phyloP scores from a whole-genome alignment of 139 green algal species.

The Coccomyxa sp. region DNA sequence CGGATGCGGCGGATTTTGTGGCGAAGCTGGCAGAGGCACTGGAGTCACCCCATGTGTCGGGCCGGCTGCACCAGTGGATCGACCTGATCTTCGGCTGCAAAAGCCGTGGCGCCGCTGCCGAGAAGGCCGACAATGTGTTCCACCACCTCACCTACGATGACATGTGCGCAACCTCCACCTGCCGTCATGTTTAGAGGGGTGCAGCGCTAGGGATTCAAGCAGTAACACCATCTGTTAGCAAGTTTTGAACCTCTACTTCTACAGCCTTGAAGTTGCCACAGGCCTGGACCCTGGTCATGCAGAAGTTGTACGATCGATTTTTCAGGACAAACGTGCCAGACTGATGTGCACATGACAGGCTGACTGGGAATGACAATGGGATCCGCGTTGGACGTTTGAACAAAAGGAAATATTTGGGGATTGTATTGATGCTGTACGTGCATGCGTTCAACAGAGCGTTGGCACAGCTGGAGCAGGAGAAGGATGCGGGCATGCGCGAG shows the following conservation, averaged over 20 bases:
- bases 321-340: too few species aligned
- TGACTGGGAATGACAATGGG: too few species aligned
- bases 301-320: too few species aligned
- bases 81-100: conserved; percentile 67
- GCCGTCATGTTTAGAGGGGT: background rate
- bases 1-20: conserved; percentile 29
- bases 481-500: conserved; percentile 19
- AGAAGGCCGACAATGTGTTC: conserved; percentile 67
- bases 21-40: conserved; percentile 36
- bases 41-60: conserved; percentile 53
- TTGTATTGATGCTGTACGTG: background rate
- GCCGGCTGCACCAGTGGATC: conserved; percentile 62
- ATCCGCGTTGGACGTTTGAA: too few species aligned
- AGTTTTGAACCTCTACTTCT: too few species aligned
- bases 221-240: too few species aligned
- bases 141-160: conserved; percentile 37
- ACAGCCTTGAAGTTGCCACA: too few species aligned
- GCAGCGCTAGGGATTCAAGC: background rate
- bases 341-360: too few species aligned
- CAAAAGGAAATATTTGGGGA: too few species aligned
- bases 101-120: conserved; percentile 14
- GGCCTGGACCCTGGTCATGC: too few species aligned
- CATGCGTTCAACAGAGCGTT: conserved; percentile 12
- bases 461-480: conserved; percentile 24
- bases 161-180: conserved; percentile 4